Conservation (phyloP, 2,329 filamentous ascomycete genomes). For the Cercospora nicotianae region DNA sequence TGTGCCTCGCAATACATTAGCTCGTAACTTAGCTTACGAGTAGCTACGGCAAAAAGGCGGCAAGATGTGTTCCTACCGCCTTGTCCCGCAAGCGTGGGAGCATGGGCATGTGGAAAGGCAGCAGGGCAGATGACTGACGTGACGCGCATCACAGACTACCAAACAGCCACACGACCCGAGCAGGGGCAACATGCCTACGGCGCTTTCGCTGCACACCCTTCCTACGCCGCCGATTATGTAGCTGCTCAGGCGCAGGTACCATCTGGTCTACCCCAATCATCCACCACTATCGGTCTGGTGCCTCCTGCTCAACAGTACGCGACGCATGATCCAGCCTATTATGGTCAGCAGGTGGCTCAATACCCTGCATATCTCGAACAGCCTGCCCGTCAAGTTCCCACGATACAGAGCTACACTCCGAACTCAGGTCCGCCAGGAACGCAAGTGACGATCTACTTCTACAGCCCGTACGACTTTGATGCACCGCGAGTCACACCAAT, state of each 20-base stretch:
- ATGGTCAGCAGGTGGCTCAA: constrained; percentile 56
- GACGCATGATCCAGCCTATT: constrained; percentile 52
- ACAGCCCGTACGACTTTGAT: constrained; percentile 72
- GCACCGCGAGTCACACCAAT: constrained; percentile 53
- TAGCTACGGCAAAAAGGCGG: constrained; percentile 14
- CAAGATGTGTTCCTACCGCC: constrained; percentile 16
- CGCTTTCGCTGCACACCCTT: constrained; percentile 49
- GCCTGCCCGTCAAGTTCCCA: constrained; percentile 59
- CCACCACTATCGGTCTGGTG: constrained; percentile 48
- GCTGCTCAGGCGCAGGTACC: constrained; percentile 52
- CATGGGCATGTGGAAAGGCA: constrained; percentile 30
- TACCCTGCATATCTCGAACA: constrained; percentile 67
- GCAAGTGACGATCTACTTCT: constrained; percentile 71
- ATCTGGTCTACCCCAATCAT: constrained; percentile 49
- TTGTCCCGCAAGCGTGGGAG: constrained; percentile 22
- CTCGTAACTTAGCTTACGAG: constrained; percentile 13
- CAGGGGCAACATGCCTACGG: constrained; percentile 53
- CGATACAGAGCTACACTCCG: constrained; percentile 70
- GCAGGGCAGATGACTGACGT: constrained; percentile 48
- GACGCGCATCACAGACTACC: constrained; percentile 49
- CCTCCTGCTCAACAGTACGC: constrained; percentile 45
- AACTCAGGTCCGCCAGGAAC: constrained; percentile 67
- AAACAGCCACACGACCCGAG: constrained; percentile 62
- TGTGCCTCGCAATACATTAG: constrained; percentile 17
- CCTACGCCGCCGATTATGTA: constrained; percentile 52